Conservation (phyloP, 768 basidiomycete species). For the Chalciporus chontae region DNA sequence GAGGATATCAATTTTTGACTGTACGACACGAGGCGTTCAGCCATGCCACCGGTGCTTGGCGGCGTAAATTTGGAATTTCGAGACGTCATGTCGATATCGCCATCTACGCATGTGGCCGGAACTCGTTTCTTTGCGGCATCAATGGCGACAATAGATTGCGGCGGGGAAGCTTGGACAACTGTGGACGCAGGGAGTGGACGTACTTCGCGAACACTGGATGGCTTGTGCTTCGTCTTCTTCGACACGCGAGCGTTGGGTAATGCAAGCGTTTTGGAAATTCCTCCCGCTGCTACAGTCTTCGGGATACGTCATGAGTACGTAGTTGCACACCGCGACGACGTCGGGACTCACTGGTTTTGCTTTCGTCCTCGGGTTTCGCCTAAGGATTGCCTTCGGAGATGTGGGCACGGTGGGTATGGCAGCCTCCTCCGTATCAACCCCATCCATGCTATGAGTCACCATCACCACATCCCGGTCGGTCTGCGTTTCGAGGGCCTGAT, state of each 20-base stretch:
- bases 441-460: not conserved
- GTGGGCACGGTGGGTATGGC: not conserved
- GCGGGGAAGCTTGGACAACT: constrained; percentile 7
- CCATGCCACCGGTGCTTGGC: constrained; percentile 34
- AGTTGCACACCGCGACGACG: not conserved
- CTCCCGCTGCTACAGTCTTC: constrained; percentile 19
- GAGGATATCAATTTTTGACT: constrained; percentile 43
- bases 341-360: constrained; percentile 22
- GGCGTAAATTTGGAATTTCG: constrained; percentile 14
- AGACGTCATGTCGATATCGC: constrained; percentile 29
- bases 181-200: constrained; percentile 5
- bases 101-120: constrained; percentile 21
- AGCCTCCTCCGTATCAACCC: not conserved
- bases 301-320: constrained; percentile 17
- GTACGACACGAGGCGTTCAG: constrained; percentile 48
- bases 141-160: constrained; percentile 12
- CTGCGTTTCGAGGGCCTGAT: not conserved
- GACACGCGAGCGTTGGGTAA: constrained; percentile 15
- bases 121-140: constrained; percentile 11
- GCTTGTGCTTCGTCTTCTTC: constrained; percentile 18
- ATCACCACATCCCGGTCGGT: constrained; percentile 1
- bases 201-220: constrained; percentile 13
- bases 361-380: constrained; percentile 28
- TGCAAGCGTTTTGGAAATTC: constrained; percentile 15
- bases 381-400: constrained; percentile 6